Evolutionary conservation across 805 yeast genomes (phyloP).

Genomic region (Saccharomyces eubayanus): DNA sequence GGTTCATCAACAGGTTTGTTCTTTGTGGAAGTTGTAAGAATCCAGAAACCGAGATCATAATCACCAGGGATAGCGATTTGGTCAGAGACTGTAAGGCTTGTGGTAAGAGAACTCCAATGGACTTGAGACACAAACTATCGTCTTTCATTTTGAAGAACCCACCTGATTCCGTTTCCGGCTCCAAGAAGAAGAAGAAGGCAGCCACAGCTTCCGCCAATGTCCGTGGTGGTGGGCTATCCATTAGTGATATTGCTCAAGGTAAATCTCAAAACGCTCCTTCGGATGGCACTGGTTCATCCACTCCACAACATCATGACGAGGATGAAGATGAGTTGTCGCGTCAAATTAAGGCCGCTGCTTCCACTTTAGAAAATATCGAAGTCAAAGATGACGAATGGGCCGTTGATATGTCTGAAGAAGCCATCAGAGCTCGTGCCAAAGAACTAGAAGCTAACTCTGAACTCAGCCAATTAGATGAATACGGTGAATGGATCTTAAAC

Average conservation of each 20-base stretch:
- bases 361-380: slow-evolving; percentile 51
- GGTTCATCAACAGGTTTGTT: slow-evolving; percentile 86
- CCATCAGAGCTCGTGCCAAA: slow-evolving; percentile 82
- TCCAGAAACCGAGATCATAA: slow-evolving; percentile 90
- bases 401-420: slow-evolving; percentile 93
- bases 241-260: slow-evolving; percentile 65
- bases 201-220: slow-evolving; percentile 87
- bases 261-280: slow-evolving; percentile 28
- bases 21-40: slow-evolving; percentile 91
- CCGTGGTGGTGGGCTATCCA: slow-evolving; percentile 79
- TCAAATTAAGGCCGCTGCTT: slow-evolving; percentile 79
- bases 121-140: slow-evolving; percentile 79
- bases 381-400: slow-evolving; percentile 94
- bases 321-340: slow-evolving; percentile 69
- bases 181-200: slow-evolving; percentile 60
- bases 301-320: slow-evolving; percentile 35
- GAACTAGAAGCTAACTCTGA: slow-evolving; percentile 65
- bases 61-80: slow-evolving; percentile 58
- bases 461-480: slow-evolving; percentile 51
- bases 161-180: slow-evolving; percentile 48
- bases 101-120: slow-evolving; percentile 80
- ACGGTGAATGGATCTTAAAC: slow-evolving; percentile 79
- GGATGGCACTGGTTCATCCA: slow-evolving; percentile 21
- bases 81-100: slow-evolving; percentile 96
- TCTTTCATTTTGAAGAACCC: slow-evolving; percentile 87